These are phyloP conservation scores for Endocarpon pusillum DNA, from an alignment of 495 filamentous ascomycete species.

Conservation along the genomic window DNA sequence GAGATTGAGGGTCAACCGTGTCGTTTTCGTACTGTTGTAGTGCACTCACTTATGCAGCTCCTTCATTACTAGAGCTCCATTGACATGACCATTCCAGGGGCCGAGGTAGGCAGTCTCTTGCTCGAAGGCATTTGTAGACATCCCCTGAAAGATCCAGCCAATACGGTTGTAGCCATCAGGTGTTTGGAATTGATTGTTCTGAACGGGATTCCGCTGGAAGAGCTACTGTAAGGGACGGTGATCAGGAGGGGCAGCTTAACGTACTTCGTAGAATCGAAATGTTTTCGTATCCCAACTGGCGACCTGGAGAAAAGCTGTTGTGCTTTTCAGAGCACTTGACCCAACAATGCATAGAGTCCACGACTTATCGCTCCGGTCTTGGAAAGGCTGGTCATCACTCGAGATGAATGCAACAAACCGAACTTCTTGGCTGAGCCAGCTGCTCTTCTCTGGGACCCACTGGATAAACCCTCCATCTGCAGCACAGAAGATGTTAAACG, in stretches of 20 bases:
- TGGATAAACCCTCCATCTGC: background rate
- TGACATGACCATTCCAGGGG: slow-evolving; percentile 4
- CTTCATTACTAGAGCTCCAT: slow-evolving; percentile 3
- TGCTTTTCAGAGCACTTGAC: background rate
- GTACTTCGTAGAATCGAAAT: slow-evolving; percentile 2
- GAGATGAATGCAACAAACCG: background rate
- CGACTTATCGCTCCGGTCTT: background rate
- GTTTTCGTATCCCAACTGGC: slow-evolving; percentile 3
- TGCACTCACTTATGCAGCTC: slow-evolving; percentile 3
- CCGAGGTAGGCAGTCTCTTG: background rate
- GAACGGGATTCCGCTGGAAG: background rate
- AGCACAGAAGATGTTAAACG: background rate
- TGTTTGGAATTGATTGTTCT: too few species aligned
- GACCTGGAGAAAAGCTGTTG: slow-evolving; percentile 1
- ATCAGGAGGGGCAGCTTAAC: background rate
- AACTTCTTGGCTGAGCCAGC: background rate
- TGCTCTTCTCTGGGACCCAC: background rate
- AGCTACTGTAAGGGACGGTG: background rate
- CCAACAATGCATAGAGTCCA: slow-evolving; percentile 3
- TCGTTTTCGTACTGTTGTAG: background rate
- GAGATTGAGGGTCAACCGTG: background rate
- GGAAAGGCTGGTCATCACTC: too few species aligned
- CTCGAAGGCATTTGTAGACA: background rate
- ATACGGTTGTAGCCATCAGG: background rate
- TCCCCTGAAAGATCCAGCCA: background rate